Evolutionary conservation across 768 basidiomycete species (phyloP), one percentile per base, ranked within the genome.

Genomic region (Pulveroboletus frians): DNA sequence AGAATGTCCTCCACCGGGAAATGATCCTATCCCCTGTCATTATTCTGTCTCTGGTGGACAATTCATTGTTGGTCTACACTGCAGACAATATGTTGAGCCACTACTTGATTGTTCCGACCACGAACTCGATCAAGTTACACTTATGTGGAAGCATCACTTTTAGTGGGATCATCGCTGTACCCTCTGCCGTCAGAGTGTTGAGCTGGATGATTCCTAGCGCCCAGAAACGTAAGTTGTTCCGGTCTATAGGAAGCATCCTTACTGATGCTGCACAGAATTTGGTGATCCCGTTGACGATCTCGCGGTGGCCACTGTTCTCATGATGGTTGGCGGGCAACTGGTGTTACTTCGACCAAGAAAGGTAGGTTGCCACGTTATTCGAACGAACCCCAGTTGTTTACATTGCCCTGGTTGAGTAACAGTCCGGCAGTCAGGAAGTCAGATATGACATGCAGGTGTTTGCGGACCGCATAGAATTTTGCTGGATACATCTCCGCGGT

Each of bases 371-470:
- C n/a, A 14, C 11, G 34, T 32, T n/a, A 26, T 46, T 15, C 20
- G 14, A 35, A 42, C 21, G 17, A 37, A 27, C 38, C 34, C 39
- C 39, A 31, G 46, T 20, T 37, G 34, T 32, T 39, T 45, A 38
- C 46, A 17, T 42, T 42, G 6, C 7, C n/a, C 20, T 42, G 26
- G 53, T 20, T 30, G 15, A 49, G 43, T 7, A n/a, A 37, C 43
- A 93, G 89, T 83, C 90, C 2, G 88, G 81, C 1, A 75, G 81
- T 48, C 84, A 89, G 57, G 93, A 97, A 71, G 90, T 95, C 65
- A 90, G 85, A 58, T 99, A 99, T 62, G 95, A 97, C 68, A 85
- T 97, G 77, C 95, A 97, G 64, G 88, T 98, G 29, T 85, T 99
- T 38, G 92, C 95, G 0, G 92, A 96, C 53, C 81, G 85, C n/a